Evolutionary conservation across 768 basidiomycete genomes (phyloP).

Genomic region (Suillus luteus): DNA sequence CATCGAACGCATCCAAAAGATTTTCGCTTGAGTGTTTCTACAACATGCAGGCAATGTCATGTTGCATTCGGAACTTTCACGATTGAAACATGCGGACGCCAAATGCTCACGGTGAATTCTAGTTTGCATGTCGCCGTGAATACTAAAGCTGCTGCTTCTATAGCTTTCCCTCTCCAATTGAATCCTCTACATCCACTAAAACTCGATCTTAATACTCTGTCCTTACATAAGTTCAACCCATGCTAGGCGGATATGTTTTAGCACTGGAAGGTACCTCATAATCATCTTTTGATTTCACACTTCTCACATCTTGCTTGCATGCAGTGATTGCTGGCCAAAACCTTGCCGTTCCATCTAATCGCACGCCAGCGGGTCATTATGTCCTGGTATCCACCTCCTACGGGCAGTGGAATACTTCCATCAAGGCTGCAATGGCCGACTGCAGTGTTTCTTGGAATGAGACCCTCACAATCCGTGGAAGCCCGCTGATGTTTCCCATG

Average conservation of each 20-base stretch:
- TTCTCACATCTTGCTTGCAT: not conserved
- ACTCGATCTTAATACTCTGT: not conserved
- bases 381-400: not conserved
- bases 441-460: not conserved
- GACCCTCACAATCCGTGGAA: not conserved
- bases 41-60: not conserved
- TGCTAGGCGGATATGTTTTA: not conserved
- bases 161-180: not conserved
- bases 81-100: not conserved
- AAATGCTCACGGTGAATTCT: not conserved
- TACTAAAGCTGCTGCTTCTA: not conserved
- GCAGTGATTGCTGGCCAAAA: constrained; percentile 2
- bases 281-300: not conserved
- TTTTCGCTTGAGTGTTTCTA: not conserved
- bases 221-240: not conserved
- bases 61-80: not conserved
- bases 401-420: not conserved
- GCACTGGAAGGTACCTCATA: constrained; percentile 1
- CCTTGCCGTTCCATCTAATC: not conserved
- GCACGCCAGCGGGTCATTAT: not conserved
- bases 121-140: not conserved
- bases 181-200: not conserved
- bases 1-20: not conserved
- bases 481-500: not conserved
- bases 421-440: constrained; percentile 1